Conservation (phyloP, 1,284 basidiomycete species). For the Megacollybia platyphylla region DNA sequence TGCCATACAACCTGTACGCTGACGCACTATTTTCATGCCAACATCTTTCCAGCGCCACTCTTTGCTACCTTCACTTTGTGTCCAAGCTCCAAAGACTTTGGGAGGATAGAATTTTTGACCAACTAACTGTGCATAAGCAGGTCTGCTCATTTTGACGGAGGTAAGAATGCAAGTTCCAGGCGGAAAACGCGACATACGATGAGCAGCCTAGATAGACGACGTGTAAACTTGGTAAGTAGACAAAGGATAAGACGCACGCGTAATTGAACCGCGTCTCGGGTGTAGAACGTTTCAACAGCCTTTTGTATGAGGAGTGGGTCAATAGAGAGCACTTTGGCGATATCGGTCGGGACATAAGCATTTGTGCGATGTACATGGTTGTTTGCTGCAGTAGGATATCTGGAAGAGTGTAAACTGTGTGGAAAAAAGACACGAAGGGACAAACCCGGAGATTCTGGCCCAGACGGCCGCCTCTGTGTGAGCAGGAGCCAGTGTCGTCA, state of each 20-base stretch:
- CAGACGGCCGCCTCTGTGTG: conserved; percentile 54
- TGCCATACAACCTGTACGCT: background rate
- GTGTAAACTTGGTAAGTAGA: background rate
- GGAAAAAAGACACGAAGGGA: conserved; percentile 3
- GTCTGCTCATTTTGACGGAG: conserved; percentile 68
- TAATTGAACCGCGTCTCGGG: conserved; percentile 79
- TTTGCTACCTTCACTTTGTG: conserved; percentile 43
- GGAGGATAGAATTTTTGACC: conserved; percentile 91
- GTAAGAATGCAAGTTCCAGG: conserved; percentile 52
- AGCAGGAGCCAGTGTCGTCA: conserved; percentile 45
- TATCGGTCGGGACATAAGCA: conserved; percentile 68
- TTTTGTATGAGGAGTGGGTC: conserved; percentile 71
- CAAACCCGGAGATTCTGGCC: conserved; percentile 54
- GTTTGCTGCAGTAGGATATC: conserved; percentile 58
- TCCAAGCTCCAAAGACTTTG: conserved; percentile 74
- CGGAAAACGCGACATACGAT: conserved; percentile 81
- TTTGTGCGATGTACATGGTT: conserved; percentile 74
- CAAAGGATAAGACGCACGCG: conserved; percentile 39
- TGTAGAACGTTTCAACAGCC: conserved; percentile 86
- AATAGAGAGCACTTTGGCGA: conserved; percentile 59
- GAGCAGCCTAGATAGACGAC: conserved; percentile 36
- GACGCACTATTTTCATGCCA: conserved; percentile 82
- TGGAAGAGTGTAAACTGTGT: conserved; percentile 15
- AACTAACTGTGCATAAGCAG: conserved; percentile 84
- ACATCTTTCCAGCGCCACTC: conserved; percentile 71